Evolutionary conservation across 2,329 filamentous ascomycete genomes (phyloP).

Genomic region (Diaporthe amygdali): DNA sequence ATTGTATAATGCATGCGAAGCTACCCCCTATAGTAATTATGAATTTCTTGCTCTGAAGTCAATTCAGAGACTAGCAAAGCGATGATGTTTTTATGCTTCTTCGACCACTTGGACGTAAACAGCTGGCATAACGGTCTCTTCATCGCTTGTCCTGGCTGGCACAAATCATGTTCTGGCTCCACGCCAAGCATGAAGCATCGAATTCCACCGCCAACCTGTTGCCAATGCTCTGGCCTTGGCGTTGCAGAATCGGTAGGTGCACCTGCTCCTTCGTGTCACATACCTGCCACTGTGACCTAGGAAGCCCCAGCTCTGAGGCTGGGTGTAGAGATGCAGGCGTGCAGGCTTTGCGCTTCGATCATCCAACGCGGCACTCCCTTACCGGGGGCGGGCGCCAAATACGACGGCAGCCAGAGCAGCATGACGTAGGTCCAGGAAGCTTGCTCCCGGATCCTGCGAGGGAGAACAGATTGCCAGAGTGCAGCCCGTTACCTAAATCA

Average conservation of each 20-base stretch:
- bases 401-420: slow-evolving; percentile 11
- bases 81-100: neutral
- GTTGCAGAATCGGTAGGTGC: neutral
- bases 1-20: too few species aligned
- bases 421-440: slow-evolving; percentile 13
- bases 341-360: neutral
- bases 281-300: neutral
- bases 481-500: neutral
- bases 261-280: neutral
- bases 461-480: neutral
- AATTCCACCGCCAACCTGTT: neutral
- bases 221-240: neutral
- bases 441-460: neutral
- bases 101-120: neutral
- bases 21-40: too few species aligned
- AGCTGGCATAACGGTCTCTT: neutral
- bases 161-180: neutral
- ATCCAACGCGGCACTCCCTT: neutral
- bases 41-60: neutral
- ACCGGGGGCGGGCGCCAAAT: neutral
- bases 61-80: neutral
- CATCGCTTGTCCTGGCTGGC: neutral
- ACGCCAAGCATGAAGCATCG: neutral
- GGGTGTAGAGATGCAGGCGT: neutral
- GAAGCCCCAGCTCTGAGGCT: neutral